Conservation (phyloP, 331 rosid species). For the Telfairia occidentalis region DNA sequence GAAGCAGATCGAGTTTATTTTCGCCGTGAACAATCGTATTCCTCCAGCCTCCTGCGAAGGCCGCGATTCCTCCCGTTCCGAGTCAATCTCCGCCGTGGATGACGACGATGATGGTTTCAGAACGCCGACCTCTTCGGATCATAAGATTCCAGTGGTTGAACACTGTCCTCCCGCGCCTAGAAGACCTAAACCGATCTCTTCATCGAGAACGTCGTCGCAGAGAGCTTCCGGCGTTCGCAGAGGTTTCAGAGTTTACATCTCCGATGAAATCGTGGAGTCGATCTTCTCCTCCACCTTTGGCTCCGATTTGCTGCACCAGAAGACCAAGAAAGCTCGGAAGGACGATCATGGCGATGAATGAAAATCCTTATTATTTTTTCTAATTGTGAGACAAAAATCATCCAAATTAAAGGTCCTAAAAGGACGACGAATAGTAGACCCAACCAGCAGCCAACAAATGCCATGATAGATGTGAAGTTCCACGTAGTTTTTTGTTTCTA, state of each 20-base stretch:
- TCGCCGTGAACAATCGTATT: background rate
- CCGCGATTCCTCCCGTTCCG: background rate
- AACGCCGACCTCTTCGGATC: conserved; percentile 1
- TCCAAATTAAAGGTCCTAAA: background rate
- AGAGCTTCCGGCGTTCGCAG: background rate
- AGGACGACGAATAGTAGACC: background rate
- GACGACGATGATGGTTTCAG: background rate
- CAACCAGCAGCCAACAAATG: background rate
- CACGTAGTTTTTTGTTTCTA: background rate
- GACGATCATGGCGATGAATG: background rate
- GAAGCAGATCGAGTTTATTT: background rate
- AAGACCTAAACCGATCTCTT: background rate
- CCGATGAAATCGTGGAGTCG: background rate
- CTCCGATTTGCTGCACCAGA: background rate
- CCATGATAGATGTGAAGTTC: background rate
- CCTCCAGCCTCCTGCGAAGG: background rate
- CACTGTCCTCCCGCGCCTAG: conserved; percentile 13
- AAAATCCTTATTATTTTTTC: background rate
- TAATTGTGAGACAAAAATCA: background rate
- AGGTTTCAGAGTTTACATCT: background rate
- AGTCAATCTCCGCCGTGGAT: background rate
- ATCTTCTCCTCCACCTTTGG: background rate
- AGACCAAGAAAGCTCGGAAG: background rate
- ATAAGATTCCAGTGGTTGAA: background rate
- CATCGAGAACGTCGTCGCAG: background rate